Base-by-base conservation (phyloP, 1,284 basidiomycete genomes). In the Irpex sp. region DNA sequence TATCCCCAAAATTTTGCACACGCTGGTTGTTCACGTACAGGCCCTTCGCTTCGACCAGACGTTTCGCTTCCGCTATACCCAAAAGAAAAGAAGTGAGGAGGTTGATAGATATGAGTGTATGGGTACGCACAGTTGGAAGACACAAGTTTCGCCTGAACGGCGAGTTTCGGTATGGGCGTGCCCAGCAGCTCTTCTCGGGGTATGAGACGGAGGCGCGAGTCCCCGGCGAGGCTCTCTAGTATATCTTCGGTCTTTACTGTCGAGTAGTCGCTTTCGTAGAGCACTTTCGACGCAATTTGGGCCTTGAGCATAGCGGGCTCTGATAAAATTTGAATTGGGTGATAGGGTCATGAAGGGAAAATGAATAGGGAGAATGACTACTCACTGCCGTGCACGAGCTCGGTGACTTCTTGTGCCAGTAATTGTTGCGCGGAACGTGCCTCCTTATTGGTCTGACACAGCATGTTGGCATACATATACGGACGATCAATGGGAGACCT, bases 341-440 rank as follows among this genome's bases (percentile, higher is more conserved):
- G 23, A 23, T 23, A 23, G n/a, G 23, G 23, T 4, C 23, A 23
- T 23, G 23, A 23, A 23, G 23, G 23, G 23, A 23, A 2, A 4
- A 4, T 23, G 23, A 23, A 23, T 23, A 23, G 55, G 21, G 16
- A 21, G 28, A 28, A 4, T 35, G 48, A 28, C 35, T 35, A 76
- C 82, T 58, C 70, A 94, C 93, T 72, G 57, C 87, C 85, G 69
- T 98, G 95, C 4, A 96, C 86, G 61, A 98, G 82, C 65, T 91
- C 84, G 0, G 94, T 97, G 5, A 97, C 87, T 75, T 98, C 94
- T 7, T 83, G 79, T 5, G 96, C 96, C 2, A 98, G 80, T 9
- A 83, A 72, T n/a, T 79, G 81, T 72, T 98, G 96, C 1, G 93
- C 93, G 2, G 73, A 67, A 16, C 91, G 85, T 60, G 75, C 74